phyloP scores from a whole-genome alignment of 176 grass and related monocot species.

The Chrysopogon serrulatus region DNA sequence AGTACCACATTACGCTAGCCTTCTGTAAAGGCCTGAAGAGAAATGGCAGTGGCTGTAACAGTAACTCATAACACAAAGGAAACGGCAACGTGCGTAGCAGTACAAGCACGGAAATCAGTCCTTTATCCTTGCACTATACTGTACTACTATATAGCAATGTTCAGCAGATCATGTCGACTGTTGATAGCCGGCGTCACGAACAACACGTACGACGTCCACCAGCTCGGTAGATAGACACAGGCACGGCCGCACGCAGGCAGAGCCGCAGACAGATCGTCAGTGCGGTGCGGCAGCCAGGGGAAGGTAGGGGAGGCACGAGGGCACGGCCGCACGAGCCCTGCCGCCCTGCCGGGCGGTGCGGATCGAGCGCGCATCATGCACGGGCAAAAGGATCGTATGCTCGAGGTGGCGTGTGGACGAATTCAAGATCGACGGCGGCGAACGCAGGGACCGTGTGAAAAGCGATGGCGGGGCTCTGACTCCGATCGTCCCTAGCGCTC shows the following conservation, averaged over 20 bases:
- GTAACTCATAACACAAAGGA: not conserved
- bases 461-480: not conserved
- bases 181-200: not conserved
- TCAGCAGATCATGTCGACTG: not conserved
- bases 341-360: not conserved
- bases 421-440: not conserved
- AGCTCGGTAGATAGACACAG: not conserved
- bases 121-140: not conserved
- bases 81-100: not conserved
- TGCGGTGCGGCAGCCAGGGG: not conserved
- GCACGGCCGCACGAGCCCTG: not conserved
- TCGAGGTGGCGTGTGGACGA: constrained; percentile 19
- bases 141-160: no score
- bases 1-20: no score
- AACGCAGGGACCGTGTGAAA: not conserved
- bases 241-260: no score
- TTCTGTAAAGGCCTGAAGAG: no score
- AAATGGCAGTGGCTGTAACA: no score
- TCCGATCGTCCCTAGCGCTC: not conserved
- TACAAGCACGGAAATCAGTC: not conserved
- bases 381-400: not conserved
- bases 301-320: not conserved
- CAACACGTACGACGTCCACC: not conserved
- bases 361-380: not conserved
- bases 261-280: not conserved